phyloP scores from a whole-genome alignment of 148 eudicot genomes.

The Tetragonia tetragonoides region DNA sequence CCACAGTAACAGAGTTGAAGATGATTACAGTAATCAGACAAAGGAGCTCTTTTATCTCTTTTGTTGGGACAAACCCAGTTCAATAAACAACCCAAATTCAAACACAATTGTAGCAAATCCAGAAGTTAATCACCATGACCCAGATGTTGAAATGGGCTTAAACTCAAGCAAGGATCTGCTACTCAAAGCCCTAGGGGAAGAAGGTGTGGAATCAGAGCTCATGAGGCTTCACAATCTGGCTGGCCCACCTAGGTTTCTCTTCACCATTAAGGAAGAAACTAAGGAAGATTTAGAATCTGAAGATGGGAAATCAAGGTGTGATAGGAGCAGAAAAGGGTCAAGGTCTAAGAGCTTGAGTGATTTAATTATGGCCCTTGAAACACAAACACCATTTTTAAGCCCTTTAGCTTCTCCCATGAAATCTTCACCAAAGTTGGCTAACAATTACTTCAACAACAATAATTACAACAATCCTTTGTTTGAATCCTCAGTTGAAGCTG shows the following conservation, averaged over 20 bases:
- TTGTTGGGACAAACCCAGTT: conserved; percentile 58
- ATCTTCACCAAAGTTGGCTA: conserved; percentile 11
- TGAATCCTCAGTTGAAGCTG: conserved; percentile 64
- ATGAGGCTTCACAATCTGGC: conserved; percentile 66
- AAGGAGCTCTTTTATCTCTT: conserved; percentile 42
- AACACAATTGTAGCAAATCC: conserved; percentile 22
- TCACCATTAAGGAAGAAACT: conserved; percentile 83
- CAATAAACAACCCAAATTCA: conserved; percentile 20
- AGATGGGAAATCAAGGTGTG: conserved; percentile 60
- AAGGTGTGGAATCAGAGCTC: conserved; percentile 59
- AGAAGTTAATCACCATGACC: conserved; percentile 29
- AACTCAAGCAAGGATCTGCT: conserved; percentile 40
- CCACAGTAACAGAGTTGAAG: conserved; percentile 31
- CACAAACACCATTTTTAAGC: conserved; percentile 48
- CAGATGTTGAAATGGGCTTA: conserved; percentile 48
- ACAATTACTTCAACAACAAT: conserved; percentile 39
- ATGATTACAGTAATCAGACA: conserved; percentile 32
- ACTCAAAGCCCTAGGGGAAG: conserved; percentile 34
- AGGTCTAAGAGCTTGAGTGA: conserved; percentile 74
- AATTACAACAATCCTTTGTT: conserved; percentile 77
- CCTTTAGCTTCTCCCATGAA: conserved; percentile 60
- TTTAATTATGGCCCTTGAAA: conserved; percentile 45
- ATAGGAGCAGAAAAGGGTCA: conserved; percentile 54
- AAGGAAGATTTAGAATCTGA: conserved; percentile 87
- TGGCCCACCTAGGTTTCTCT: conserved; percentile 85